These are phyloP conservation scores for Fusarium miscanthi DNA, from an alignment of 2,329 filamentous ascomycete genomes.

Conservation along the genomic window DNA sequence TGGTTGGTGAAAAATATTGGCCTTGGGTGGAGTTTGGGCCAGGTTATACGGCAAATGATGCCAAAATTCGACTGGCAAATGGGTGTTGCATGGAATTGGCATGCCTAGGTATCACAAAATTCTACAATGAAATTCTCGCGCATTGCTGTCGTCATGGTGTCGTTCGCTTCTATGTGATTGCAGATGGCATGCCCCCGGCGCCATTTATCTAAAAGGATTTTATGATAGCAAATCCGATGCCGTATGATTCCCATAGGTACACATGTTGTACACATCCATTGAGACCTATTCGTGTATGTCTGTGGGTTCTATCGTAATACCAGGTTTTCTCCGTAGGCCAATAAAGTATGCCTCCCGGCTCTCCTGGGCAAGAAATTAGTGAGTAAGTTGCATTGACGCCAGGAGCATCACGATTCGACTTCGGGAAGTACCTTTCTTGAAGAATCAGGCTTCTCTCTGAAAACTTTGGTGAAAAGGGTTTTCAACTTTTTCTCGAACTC, in stretches of 20 bases:
- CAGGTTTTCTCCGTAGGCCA: constrained; percentile 73
- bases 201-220: background rate
- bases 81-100: constrained; percentile 57
- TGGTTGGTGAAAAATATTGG: constrained; percentile 41
- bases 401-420: background rate
- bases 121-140: constrained; percentile 49
- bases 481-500: constrained; percentile 78
- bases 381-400: background rate
- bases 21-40: constrained; percentile 45
- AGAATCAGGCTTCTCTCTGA: constrained; percentile 90
- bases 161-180: constrained; percentile 33
- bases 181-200: background rate
- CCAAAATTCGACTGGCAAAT: constrained; percentile 49
- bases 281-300: background rate
- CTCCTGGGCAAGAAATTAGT: constrained; percentile 46
- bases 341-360: constrained; percentile 87
- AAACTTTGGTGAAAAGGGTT: constrained; percentile 81
- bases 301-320: constrained; percentile 45
- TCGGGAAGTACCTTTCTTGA: constrained; percentile 76
- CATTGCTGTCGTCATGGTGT: constrained; percentile 40
- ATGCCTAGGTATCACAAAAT: constrained; percentile 61
- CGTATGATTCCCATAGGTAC: background rate
- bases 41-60: constrained; percentile 45
- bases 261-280: background rate
- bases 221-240: background rate